Evolutionary conservation across 768 basidiomycete genomes (phyloP), one percentile per base, ranked within the genome.

Genomic region (Suillus weaverae): DNA sequence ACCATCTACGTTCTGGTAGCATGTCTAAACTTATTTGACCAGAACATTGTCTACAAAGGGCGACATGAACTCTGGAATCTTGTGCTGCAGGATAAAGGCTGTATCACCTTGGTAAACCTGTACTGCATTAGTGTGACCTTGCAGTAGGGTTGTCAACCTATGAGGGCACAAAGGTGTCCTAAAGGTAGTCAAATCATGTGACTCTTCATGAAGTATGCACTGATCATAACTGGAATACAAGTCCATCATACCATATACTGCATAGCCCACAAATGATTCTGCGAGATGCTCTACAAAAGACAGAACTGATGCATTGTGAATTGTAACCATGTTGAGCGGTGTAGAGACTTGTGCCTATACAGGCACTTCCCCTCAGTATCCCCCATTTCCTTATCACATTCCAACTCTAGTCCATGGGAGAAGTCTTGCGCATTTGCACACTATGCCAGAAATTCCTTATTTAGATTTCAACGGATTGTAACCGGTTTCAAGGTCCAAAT

Each of bases 71-170:
- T 80, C 39, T 1, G 80, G 80, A 3, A 84, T 83, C 63, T 84
- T 77, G 0, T 72, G 64, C 53, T 77, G 70, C 0, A 84, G 64
- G 9, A 83, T 78, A 39, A 76, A 75, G 0, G 72, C 72, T 7
- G 81, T 72, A 61, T 82, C 74, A 13, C 74, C 78, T 20, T 84
- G 79, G 51, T 81, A 79, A 2, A 82, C 79, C 0, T 75, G 76
- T 0, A 78, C 73, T 0, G 75, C 77, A 22, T 83, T 82, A 0
- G 81, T 81, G 46, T 71, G 80, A 0, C 81, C 83, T 79, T 80
- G 81, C 0, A 81, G 80, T 0, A 83, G 0, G 72, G n/a, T 69
- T 2, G 72, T 72, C 0, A 82, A 70, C 0, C 74, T 66, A 0
- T 79, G 61, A 0, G 74, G 66, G 2, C 80, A 78, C 3, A 79